These are phyloP conservation scores for Lasiodiplodia gonubiensis DNA, from an alignment of 2,329 filamentous ascomycete genomes.

Conservation along the genomic window DNA sequence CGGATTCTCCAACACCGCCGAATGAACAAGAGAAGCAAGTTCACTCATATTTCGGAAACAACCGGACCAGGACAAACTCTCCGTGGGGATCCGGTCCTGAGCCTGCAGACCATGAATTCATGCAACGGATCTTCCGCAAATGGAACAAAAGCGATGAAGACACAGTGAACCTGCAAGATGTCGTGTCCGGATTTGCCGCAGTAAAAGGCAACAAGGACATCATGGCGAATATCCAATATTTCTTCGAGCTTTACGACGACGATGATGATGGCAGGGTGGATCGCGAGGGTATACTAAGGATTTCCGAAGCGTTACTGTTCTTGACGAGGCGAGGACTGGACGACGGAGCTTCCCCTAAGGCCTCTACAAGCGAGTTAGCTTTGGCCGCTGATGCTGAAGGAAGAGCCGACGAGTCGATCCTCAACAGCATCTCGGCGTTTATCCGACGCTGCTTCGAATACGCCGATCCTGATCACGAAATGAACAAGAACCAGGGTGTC, in stretches of 20 bases:
- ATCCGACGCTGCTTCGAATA: constrained; percentile 98
- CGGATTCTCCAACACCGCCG: constrained; percentile 75
- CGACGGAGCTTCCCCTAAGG: constrained; percentile 70
- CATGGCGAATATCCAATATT: constrained; percentile 97
- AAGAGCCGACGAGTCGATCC: constrained; percentile 75
- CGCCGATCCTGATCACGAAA: constrained; percentile 82
- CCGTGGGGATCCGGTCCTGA: constrained; percentile 67
- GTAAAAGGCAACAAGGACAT: constrained; percentile 95
- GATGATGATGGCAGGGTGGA: constrained; percentile 90
- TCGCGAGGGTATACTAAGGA: constrained; percentile 89
- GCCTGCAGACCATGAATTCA: constrained; percentile 93
- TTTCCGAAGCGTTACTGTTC: constrained; percentile 93
- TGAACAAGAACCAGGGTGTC: constrained; percentile 52
- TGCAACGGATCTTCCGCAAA: constrained; percentile 81
- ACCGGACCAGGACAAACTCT: constrained; percentile 49
- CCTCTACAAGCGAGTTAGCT: constrained; percentile 61
- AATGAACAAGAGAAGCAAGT: constrained; percentile 59
- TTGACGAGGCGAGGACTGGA: constrained; percentile 87
- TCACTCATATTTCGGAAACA: constrained; percentile 62
- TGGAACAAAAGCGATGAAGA: constrained; percentile 84
- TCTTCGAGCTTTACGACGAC: constrained; percentile 97
- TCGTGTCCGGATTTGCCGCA: constrained; percentile 86
- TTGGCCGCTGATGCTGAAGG: constrained; percentile 37
- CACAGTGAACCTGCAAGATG: constrained; percentile 85
- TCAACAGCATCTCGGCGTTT: constrained; percentile 93